A percentile compares a stretch with the other conserved stretches of the same genome.
Evolutionary conservation across 2,329 filamentous ascomycete species (phyloP).

Genomic region (Cadophora sp.): DNA sequence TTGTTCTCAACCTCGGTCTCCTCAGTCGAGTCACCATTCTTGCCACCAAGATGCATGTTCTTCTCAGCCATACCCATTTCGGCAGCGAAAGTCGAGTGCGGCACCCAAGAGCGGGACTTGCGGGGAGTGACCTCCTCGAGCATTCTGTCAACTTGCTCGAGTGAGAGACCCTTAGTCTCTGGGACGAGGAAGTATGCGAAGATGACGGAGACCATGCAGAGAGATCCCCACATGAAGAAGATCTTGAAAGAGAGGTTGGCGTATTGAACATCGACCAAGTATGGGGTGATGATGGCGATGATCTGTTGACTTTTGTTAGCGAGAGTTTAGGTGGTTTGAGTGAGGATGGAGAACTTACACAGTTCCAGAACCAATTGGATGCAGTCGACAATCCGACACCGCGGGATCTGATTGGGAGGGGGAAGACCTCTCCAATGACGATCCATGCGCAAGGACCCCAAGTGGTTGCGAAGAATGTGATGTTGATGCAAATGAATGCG

Average conservation of each 20-base stretch:
- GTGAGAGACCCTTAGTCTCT: conserved; percentile 83
- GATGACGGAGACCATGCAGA: conserved; percentile 73
- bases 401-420: no score
- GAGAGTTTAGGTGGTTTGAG: neutral
- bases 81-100: conserved; percentile 31
- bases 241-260: conserved; percentile 77
- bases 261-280: conserved; percentile 69
- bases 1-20: conserved; percentile 24
- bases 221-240: conserved; percentile 77
- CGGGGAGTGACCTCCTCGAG: no score
- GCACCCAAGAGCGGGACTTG: no score
- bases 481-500: no score
- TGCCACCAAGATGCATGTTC: conserved; percentile 9
- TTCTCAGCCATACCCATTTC: conserved; percentile 38
- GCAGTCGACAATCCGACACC: no score
- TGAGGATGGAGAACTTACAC: no score
- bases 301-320: conserved; percentile 71
- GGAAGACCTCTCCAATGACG: no score
- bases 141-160: no score
- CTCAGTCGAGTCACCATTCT: conserved; percentile 27
- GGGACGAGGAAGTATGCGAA: conserved; percentile 80
- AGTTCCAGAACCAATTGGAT: no score
- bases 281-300: conserved; percentile 74
- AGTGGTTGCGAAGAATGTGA: no score
- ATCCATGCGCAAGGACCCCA: no score